Evolutionary conservation across 2,329 filamentous ascomycete genomes (phyloP).

Genomic region (Conoideocrella luteorostrata): DNA sequence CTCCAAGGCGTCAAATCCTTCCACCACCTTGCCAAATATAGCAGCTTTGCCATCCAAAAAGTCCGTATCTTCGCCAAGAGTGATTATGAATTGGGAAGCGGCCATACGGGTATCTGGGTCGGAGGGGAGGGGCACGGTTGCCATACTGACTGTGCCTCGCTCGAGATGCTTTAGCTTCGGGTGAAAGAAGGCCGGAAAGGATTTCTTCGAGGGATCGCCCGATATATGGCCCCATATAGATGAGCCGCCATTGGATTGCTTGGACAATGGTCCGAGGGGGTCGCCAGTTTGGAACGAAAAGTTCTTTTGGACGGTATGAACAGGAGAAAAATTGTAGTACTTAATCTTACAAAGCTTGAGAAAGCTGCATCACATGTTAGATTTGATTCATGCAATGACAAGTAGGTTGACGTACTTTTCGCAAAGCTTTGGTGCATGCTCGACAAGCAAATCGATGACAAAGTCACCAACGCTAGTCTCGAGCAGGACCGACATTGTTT

Average conservation of each 20-base stretch:
- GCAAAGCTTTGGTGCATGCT: constrained; percentile 85
- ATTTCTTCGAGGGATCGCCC: constrained; percentile 59
- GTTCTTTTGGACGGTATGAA: constrained; percentile 87
- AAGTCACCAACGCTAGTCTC: constrained; percentile 93
- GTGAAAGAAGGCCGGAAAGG: constrained; percentile 78
- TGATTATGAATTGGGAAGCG: constrained; percentile 90
- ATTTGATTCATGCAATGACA: constrained; percentile 15
- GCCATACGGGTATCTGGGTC: constrained; percentile 79
- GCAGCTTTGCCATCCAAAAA: constrained; percentile 90
- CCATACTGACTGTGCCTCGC: constrained; percentile 93
- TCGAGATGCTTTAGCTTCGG: constrained; percentile 84
- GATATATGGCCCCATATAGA: constrained; percentile 86
- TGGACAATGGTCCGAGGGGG: constrained; percentile 77
- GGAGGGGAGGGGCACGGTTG: constrained; percentile 69
- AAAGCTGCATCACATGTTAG: constrained; percentile 57
- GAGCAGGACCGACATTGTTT: constrained; percentile 78
- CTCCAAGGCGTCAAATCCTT: constrained; percentile 89
- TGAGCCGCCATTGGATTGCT: constrained; percentile 82
- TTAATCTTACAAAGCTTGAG: constrained; percentile 98
- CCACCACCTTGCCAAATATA: constrained; percentile 90
- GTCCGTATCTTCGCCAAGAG: constrained; percentile 81
- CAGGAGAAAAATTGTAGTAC: constrained; percentile 96
- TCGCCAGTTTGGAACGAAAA: constrained; percentile 97
- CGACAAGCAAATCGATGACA: constrained; percentile 85
- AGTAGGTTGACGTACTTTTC: constrained; percentile 73